phyloP scores from a whole-genome alignment of 495 filamentous ascomycete genomes.

The Neurospora sp. region DNA sequence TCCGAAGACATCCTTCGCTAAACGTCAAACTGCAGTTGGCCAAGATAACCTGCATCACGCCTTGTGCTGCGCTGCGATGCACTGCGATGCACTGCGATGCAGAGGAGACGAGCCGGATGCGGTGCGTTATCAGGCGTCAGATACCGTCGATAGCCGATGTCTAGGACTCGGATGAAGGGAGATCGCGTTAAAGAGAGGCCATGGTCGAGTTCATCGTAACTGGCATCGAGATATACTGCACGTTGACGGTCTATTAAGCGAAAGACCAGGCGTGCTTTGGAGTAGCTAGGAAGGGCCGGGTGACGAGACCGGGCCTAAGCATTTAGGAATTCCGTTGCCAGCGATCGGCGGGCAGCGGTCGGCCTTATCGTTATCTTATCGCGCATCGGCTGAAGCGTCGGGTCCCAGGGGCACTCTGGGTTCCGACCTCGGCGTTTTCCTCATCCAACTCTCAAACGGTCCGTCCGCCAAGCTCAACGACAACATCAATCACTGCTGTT shows the following conservation, averaged over 20 bases:
- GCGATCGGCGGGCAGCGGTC: too few relatives aligned
- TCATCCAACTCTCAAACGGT: not conserved
- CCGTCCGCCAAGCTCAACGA: not conserved
- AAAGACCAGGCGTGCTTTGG: too few relatives aligned
- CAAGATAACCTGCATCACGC: not conserved
- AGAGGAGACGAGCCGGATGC: not conserved
- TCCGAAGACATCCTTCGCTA: not conserved
- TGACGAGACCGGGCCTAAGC: too few relatives aligned
- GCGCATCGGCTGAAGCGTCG: not conserved
- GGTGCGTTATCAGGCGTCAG: not conserved
- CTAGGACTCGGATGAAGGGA: not conserved
- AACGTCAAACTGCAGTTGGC: not conserved
- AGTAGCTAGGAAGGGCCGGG: too few relatives aligned
- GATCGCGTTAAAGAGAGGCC: not conserved
- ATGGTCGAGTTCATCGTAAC: not conserved
- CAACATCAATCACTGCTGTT: not conserved
- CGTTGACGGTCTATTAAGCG: not conserved
- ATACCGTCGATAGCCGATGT: not conserved
- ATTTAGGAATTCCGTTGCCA: too few relatives aligned
- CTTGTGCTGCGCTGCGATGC: not conserved
- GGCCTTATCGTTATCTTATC: not conserved
- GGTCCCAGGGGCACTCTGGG: not conserved
- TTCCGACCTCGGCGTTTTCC: not conserved
- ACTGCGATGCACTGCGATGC: not conserved
- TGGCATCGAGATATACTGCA: not conserved